Base-by-base conservation (phyloP, 352 stramenopile genomes). In the Globisporangium spiculum region DNA sequence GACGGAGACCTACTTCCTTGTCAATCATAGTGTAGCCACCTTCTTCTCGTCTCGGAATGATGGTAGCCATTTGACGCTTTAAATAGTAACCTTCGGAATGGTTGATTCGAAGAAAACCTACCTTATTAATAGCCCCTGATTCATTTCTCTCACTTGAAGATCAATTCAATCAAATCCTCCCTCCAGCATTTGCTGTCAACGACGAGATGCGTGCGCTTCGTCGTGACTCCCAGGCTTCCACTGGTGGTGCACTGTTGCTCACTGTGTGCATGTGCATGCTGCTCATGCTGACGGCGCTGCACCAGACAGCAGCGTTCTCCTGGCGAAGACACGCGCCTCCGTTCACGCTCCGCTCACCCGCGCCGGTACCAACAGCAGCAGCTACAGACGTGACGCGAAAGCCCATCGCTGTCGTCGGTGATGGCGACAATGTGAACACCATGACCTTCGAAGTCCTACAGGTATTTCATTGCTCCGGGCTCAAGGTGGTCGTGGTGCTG, bases 391-490 rank as follows among this genome's bases (percentile, higher is more conserved):
- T 48, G 56, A 61, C 34, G 18, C 63, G 27, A 36, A 61, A 54
- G 26, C 52, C 34, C 18, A 63, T 44, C 9, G 10, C 16, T 14
- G 24, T 59, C 26, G 14, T 27, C 6, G 16, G 1, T 24, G 26
- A 26, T 36, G 41, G 26, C 14, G 9, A 20, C 22, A n/a, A n/a
- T 26, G 36, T 63, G 14, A 20, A 68, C 38, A 66, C 66, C 36
- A 88, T 90, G 80, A 10, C 67, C 2, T 88, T 90, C 58, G 70
- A 90, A 66, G 79, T 90, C 30, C 69, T 90, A 22, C 82, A 89
- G 80, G 80, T 89, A 63, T 16, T 20, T 18, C 9, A 8, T 53
- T 14, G 38, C 24, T 57, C 26, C 30, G 27, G 8, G 36, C 10
- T 58, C 14, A 24, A 16, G 44, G 14, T 48, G 6, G 20, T 3